These are phyloP conservation scores for Neurospora intermedia DNA, from an alignment of 495 filamentous ascomycete species.

Conservation along the genomic window DNA sequence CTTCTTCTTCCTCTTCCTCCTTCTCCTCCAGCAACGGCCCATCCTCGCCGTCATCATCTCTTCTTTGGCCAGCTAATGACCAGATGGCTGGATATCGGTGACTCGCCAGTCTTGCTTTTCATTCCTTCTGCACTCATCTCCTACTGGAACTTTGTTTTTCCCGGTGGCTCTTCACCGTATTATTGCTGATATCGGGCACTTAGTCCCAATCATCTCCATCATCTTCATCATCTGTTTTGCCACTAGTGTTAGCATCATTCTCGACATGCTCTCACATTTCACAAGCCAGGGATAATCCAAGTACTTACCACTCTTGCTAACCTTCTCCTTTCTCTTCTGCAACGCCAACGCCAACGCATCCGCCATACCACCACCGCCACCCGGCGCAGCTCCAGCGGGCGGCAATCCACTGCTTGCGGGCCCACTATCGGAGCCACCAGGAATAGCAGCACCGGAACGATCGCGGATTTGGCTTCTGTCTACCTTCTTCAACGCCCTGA, in stretches of 20 bases:
- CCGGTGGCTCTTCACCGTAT: background rate
- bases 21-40: background rate
- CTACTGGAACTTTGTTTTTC: too few relatives aligned
- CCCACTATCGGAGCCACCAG: slow-evolving; percentile 40
- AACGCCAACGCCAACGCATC: slow-evolving; percentile 71
- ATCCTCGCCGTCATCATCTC: background rate
- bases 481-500: slow-evolving; percentile 70
- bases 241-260: slow-evolving; percentile 5
- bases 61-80: background rate
- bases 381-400: slow-evolving; percentile 36
- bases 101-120: background rate
- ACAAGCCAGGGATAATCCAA: background rate
- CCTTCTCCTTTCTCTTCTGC: slow-evolving; percentile 75
- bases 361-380: slow-evolving; percentile 54
- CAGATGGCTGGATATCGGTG: background rate
- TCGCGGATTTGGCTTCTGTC: slow-evolving; percentile 66
- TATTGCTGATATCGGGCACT: background rate
- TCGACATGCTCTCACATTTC: slow-evolving; percentile 13
- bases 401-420: slow-evolving; percentile 46
- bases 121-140: background rate
- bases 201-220: slow-evolving; percentile 62
- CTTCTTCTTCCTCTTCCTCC: background rate
- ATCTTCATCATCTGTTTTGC: slow-evolving; percentile 58
- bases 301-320: slow-evolving; percentile 79
- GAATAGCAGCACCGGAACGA: slow-evolving; percentile 59